Percentiles rank a stretch among this genome's conserved stretches.
Conservation (phyloP, 805 yeast genomes). For the Limtongia smithiae region DNA sequence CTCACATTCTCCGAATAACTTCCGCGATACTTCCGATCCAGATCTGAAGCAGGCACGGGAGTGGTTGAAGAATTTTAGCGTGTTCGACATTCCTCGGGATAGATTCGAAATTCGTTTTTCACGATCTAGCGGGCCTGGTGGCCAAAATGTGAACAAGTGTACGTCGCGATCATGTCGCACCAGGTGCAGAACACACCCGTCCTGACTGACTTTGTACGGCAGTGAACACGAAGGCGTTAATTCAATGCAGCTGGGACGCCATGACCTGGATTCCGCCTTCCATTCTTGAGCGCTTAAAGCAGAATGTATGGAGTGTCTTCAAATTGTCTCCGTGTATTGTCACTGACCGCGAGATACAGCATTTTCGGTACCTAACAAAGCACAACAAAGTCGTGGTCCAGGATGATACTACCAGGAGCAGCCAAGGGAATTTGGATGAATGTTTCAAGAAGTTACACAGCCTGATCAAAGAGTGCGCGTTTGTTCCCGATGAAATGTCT, state of each 20-base stretch:
- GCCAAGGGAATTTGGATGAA: conserved; percentile 53
- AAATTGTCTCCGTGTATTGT: no score
- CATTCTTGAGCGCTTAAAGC: conserved; percentile 43
- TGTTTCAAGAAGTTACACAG: conserved; percentile 59
- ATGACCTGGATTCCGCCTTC: conserved; percentile 60
- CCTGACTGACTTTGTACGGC: no score
- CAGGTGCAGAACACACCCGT: no score
- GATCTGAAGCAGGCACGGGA: conserved; percentile 34
- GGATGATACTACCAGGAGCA: conserved; percentile 56
- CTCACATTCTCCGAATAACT: no score
- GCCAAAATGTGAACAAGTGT: conserved; percentile 78
- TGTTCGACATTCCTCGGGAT: conserved; percentile 43
- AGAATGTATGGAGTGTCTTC: conserved; percentile 30
- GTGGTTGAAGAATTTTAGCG: conserved; percentile 44
- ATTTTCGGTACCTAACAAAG: conserved; percentile 54
- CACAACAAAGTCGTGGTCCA: conserved; percentile 55
- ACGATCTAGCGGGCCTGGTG: conserved; percentile 81
- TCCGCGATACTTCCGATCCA: no score
- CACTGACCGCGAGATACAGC: no score
- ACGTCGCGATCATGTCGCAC: no score
- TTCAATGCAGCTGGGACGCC: conserved; percentile 47
- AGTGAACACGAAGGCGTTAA: conserved; percentile 59
- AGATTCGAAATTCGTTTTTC: conserved; percentile 48
- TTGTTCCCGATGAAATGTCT: conserved; percentile 35
- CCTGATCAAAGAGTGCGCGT: conserved; percentile 48